Base-by-base conservation (phyloP, 768 basidiomycete genomes). In the Thelephora aurantiotincta region DNA sequence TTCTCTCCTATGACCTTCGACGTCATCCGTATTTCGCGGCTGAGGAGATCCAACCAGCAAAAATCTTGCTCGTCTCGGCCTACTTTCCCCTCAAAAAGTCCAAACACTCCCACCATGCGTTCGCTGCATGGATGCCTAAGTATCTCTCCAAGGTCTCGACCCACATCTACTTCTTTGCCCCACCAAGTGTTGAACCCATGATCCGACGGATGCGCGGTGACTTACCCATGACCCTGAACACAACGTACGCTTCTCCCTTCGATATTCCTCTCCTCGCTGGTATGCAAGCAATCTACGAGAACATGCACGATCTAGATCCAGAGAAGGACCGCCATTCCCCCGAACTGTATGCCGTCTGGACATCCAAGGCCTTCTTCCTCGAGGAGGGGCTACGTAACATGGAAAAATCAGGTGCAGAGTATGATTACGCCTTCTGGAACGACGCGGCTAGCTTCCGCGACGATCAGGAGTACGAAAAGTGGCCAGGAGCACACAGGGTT, bases 361-460 rank as follows among this genome's bases (percentile, higher is more conserved):
- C 73, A 48, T 68, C 67, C 0, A 78, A 78, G 54, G 66, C 74
- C 7, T 76, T 66, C 56, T 65, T 74, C 43, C 61, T 78, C 35
- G 59, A 67, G 26, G 61, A 69, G 35, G 75, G 68, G 5, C 51
- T 70, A 2, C 52, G 55, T 33, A 63, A 61, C 48, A 60, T 37
- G 50, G 44, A 20, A 13, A 14, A 34, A 13, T 26, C 50, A n/a
- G 61, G 61, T 4, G 54, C 61, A 50, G 47, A 55, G 9, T 77
- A 73, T 49, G 68, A 73, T 19, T 78, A 74, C 57, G 72, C 67
- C 1, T 78, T 79, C 51, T 79, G 76, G 77, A 67, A 61, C 33
- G 76, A 78, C 51, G 74, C 75, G 2, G 75, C 72, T 6, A 71
- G 72, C 50, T 75, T 79, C 53, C 57, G 74, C 12, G 47, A 56